Conservation (phyloP, 176 grass and related monocot genomes). For the Bromus sterilis region DNA sequence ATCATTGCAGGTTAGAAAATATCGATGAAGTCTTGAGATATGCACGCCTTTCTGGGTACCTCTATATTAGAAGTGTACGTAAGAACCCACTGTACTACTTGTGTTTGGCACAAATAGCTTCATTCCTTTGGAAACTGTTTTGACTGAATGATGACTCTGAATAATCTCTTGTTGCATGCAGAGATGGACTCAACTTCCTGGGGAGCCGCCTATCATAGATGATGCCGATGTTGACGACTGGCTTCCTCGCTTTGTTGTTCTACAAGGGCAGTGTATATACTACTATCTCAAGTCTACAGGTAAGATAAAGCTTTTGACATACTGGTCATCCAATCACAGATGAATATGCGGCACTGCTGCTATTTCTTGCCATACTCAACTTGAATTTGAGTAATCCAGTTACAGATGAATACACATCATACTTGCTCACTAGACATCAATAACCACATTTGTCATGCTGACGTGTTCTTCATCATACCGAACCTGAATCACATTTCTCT, state of each 20-base stretch:
- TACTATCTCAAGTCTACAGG: slow-evolving; percentile 92
- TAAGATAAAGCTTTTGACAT: slow-evolving; percentile 14
- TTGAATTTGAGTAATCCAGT: background rate
- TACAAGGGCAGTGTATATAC: slow-evolving; percentile 81
- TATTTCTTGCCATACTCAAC: background rate
- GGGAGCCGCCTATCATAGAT: slow-evolving; percentile 93
- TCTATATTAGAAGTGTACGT: slow-evolving; percentile 73
- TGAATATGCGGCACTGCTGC: background rate
- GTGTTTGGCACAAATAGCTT: background rate
- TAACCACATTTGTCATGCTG: background rate
- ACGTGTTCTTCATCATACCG: background rate
- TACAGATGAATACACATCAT: background rate
- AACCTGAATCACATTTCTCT: background rate
- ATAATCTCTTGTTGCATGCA: background rate
- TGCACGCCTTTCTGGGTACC: slow-evolving; percentile 70
- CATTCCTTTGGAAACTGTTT: background rate
- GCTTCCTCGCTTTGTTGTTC: slow-evolving; percentile 85
- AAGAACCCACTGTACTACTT: background rate
- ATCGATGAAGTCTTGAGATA: slow-evolving; percentile 80
- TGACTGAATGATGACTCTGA: background rate
- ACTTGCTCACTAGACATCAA: background rate
- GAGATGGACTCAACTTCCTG: slow-evolving; percentile 87
- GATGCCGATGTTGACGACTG: slow-evolving; percentile 81
- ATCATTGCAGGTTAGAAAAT: slow-evolving; percentile 61
- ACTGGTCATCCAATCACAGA: background rate